Evolutionary conservation across 805 yeast genomes (phyloP), one percentile per base, ranked within the genome.

Genomic region (Metschnikowia koreensis): DNA sequence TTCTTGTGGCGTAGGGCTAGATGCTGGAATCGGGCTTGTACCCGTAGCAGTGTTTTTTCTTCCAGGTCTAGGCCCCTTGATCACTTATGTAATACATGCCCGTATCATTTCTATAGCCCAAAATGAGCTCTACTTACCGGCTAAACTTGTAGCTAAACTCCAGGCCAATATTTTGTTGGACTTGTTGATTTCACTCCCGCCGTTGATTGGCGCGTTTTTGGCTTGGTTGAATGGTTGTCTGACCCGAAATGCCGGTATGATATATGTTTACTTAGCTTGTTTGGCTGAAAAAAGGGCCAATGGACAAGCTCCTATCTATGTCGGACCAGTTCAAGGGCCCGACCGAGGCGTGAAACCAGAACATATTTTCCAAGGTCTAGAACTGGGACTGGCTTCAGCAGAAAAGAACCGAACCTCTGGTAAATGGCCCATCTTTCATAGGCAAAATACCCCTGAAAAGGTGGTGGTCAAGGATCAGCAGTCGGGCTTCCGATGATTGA

Each of bases 151-250:
- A 46, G 83, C 89, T 6, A 83, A 87, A 61, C 76, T 93, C 81
- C 83, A 88, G 52, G 86, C 86, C 13, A 88, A 92, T 62, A 87
- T 91, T 38, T 62, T 81, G 11, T 66, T 89, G 52, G 97, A 93
- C 66, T 74, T 92, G 31, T 59, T 87, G 38, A 81, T 92, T 38
- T 78, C 92, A 2, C 71, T 93, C 34, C 85, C 93, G 0, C 98
- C 98, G 0, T 58, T 91, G 4, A 66, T 93, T 34, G 98, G 98
- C 1, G 75, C 84, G 2, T 69, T 91, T 37, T 79, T 91, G 49
- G 72, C 88, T 11, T 92, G 96, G 93, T 53, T 92, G 66, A 81
- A 89, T 63, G 88, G 84, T 1, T 88, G 97, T 64, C 88, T 96
- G 7, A 89, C 97, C 0, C 75, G 97, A 61, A 92, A 93, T 66